A percentile compares a stretch with the other conserved stretches of the same genome.
phyloP scores from a whole-genome alignment of 371 early-diverging fungal genomes.

The Vittaforma corneae region DNA sequence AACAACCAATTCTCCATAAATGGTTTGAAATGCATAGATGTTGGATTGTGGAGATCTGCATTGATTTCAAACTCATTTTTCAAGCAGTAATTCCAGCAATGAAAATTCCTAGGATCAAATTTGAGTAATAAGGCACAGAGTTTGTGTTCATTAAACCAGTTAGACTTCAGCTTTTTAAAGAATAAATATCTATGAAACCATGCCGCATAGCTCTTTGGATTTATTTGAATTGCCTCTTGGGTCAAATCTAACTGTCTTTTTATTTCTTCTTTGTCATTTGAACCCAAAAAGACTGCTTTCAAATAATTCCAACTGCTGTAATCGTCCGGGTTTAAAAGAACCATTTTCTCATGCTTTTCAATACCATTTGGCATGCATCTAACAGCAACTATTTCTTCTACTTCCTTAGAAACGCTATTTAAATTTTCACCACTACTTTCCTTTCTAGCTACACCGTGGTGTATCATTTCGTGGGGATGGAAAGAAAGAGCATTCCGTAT shows the following conservation, averaged over 20 bases:
- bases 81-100: constrained; percentile 47
- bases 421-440: constrained; percentile 16
- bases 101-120: constrained; percentile 49
- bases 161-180: constrained; percentile 1
- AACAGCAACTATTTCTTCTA: constrained; percentile 23
- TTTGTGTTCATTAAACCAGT: constrained; percentile 6
- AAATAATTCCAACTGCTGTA: constrained; percentile 44
- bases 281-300: constrained; percentile 15
- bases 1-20: constrained; percentile 27
- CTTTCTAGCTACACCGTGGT: constrained; percentile 19
- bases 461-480: constrained; percentile 30
- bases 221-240: constrained; percentile 25
- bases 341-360: constrained; percentile 34
- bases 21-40: constrained; percentile 27
- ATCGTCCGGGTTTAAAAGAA: constrained; percentile 47
- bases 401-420: constrained; percentile 13
- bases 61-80: not conserved
- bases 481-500: not conserved
- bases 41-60: constrained; percentile 41
- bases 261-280: not conserved
- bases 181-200: constrained; percentile 48
- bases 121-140: constrained; percentile 23
- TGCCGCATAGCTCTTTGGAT: constrained; percentile 48
- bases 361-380: constrained; percentile 3
- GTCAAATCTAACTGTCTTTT: constrained; percentile 29